phyloP scores from a whole-genome alignment of 116 monocot species.

The Zostera marina region DNA sequence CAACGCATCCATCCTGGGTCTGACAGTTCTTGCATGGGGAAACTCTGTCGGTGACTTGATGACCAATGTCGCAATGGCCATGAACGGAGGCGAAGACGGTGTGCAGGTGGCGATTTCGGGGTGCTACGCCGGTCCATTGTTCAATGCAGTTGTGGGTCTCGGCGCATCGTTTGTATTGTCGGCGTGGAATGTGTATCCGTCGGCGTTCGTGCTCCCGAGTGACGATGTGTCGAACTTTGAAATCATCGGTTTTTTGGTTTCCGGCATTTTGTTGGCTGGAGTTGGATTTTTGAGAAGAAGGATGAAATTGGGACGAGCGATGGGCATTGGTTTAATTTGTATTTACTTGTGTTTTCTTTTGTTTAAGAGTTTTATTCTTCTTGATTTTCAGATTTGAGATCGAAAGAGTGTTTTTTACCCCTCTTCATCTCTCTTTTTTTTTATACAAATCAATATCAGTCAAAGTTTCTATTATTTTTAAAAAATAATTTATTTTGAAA shows the following conservation, averaged over 20 bases:
- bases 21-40: conserved; percentile 56
- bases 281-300: conserved; percentile 25
- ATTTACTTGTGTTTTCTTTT: conserved; percentile 41
- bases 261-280: conserved; percentile 32
- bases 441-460: no score
- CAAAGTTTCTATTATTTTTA: no score
- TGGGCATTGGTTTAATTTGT: conserved; percentile 33
- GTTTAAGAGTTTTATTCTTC: conserved; percentile 11
- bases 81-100: conserved; percentile 22
- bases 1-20: conserved; percentile 19
- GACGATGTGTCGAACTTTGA: conserved; percentile 11
- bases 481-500: no score
- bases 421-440: no score
- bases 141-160: conserved; percentile 32
- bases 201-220: conserved; percentile 13
- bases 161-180: conserved; percentile 29
- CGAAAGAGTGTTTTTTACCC: neutral
- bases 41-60: conserved; percentile 51
- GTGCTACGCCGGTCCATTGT: conserved; percentile 31
- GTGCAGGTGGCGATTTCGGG: conserved; percentile 49
- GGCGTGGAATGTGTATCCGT: conserved; percentile 17
- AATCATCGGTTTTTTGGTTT: conserved; percentile 31
- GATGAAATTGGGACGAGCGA: conserved; percentile 28
- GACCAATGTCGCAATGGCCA: conserved; percentile 42
- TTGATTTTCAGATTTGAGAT: neutral